phyloP scores from a whole-genome alignment of 768 basidiomycete genomes.

The Candolleomyces eurysporus region DNA sequence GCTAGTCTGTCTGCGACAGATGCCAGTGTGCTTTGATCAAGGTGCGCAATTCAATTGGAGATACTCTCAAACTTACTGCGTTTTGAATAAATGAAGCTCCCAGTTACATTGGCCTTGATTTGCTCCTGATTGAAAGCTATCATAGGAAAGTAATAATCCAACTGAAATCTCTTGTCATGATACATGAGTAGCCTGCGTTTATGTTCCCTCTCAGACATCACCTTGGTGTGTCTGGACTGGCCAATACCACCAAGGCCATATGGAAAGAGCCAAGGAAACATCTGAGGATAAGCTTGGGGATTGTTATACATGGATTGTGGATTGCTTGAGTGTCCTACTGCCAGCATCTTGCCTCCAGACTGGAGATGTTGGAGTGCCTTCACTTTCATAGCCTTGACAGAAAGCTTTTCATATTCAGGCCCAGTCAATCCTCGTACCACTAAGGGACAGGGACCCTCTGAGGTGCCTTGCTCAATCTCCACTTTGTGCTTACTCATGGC shows the following conservation, averaged over 20 bases:
- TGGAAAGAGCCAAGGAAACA: constrained; percentile 17
- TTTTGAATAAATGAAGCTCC: constrained; percentile 2
- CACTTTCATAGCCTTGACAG: background rate
- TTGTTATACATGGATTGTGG: constrained; percentile 1
- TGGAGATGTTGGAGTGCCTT: background rate
- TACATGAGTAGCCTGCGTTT: constrained; percentile 26
- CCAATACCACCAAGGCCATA: constrained; percentile 12
- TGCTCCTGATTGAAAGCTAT: constrained; percentile 32
- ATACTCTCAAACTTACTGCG: constrained; percentile 19
- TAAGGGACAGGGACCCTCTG: background rate
- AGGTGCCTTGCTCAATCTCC: background rate
- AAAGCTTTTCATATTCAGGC: background rate
- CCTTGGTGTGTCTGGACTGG: background rate
- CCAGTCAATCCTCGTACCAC: background rate
- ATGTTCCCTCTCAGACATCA: constrained; percentile 16
- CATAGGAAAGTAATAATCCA: constrained; percentile 27
- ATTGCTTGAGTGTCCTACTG: background rate
- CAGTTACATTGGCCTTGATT: constrained; percentile 18
- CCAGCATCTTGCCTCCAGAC: background rate
- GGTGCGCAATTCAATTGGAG: constrained; percentile 10
- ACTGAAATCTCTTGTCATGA: constrained; percentile 34
- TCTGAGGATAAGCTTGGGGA: constrained; percentile 1
- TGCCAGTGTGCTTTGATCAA: constrained; percentile 17
- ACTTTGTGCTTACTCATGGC: background rate
- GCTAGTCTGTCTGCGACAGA: background rate